Evolutionary conservation across 164 flowering plant genomes (phyloP), one percentile per base, ranked within the genome.

Genomic region (Houttuynia cordata): DNA sequence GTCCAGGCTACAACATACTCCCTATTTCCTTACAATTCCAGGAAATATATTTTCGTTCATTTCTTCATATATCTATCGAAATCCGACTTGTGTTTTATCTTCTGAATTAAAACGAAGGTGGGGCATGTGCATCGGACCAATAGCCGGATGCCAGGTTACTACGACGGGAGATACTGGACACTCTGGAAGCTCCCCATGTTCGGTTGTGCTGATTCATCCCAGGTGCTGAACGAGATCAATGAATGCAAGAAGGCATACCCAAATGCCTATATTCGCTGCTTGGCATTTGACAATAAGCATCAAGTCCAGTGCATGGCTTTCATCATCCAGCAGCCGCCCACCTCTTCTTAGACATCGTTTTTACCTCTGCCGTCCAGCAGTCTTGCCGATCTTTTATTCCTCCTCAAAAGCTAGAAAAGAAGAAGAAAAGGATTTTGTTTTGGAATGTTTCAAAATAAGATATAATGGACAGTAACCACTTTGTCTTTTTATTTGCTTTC

Each of bases 111-210:
- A 30, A 2, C 6, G 37, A 62, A 87, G 91, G 67, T 68, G 65
- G 91, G 86, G 25, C 15, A 64, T 42, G 82, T 88, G 49, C 42
- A 64, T 23, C 74, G 89, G 50, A 77, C 64, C 55, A 76, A 88
- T 51, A 82, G 83, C 71, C 51, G 69, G 53, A 82, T 82, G 51
- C 86, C 92, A 12, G 87, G 87, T 8, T 87, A 83, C 82, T 87
- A 87, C 64, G 95, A 87, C 40, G 91, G 91, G 40, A 74, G 91
- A 63, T 87, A 84, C 53, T 84, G 91, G 88, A 85, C 91, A 10
- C 59, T 85, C 61, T 84, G 88, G 91, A 83, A 83, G 77, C 77
- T 87, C 64, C 88, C 90, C 4, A 87, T 83, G 95, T 84, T 84
- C 67, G 90, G 95, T 0, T 85, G 87, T 80, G 76, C 22, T 18